Conservation (phyloP, 2,329 filamentous ascomycete genomes). For the Aquanectria penicillioides region DNA sequence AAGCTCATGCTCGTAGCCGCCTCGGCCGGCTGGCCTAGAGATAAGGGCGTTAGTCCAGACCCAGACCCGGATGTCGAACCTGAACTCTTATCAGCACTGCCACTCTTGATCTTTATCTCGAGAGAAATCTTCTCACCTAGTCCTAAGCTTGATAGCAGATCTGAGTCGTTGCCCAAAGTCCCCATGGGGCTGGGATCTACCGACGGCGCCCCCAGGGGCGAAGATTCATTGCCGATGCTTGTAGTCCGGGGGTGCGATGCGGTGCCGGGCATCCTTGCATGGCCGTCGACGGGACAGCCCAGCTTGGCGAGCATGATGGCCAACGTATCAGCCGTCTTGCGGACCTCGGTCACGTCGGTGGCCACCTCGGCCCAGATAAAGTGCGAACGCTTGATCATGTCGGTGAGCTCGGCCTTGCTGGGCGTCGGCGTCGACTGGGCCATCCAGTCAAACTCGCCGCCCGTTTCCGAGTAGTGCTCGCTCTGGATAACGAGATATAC, state of each 20-base stretch:
- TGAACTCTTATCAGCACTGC: conserved; percentile 26
- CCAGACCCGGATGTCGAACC: conserved; percentile 32
- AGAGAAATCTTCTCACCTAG: conserved; percentile 29
- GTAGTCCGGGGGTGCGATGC: conserved; percentile 2
- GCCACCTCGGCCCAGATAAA: conserved; percentile 56
- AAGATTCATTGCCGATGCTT: conserved; percentile 24
- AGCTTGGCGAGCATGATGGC: conserved; percentile 57
- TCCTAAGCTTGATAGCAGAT: conserved; percentile 34
- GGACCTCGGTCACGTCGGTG: conserved; percentile 49
- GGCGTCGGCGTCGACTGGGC: conserved; percentile 44
- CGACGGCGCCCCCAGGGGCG: conserved; percentile 30
- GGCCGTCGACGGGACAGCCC: conserved; percentile 42
- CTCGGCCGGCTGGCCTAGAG: conserved; percentile 31
- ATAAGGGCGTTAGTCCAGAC: conserved; percentile 33
- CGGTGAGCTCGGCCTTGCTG: conserved; percentile 52
- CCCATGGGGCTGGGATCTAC: conserved; percentile 34
- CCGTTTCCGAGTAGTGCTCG: conserved; percentile 51
- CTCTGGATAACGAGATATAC: conserved; percentile 63
- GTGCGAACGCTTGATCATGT: conserved; percentile 54
- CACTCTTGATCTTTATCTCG: conserved; percentile 6
- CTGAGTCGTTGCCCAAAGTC: conserved; percentile 30
- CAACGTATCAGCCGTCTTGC: conserved; percentile 58
- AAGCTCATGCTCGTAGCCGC: conserved; percentile 34
- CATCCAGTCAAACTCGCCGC: conserved; percentile 48
- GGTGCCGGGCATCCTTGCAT: conserved; percentile 5